Evolutionary conservation across 331 rosid genomes (phyloP).

Genomic region (Ulmus americana): DNA sequence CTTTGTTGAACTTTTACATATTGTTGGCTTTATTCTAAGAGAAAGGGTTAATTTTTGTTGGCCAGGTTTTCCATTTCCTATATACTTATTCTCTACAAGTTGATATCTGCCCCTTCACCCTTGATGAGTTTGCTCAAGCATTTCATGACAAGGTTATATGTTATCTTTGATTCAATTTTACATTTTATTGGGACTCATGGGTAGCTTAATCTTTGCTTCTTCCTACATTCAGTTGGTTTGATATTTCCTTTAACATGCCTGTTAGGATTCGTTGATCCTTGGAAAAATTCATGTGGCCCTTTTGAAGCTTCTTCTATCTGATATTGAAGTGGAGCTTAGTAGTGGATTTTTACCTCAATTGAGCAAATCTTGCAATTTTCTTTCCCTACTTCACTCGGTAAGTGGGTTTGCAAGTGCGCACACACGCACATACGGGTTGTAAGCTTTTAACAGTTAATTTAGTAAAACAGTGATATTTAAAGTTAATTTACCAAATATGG

Average conservation of each 20-base stretch:
- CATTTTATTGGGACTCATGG: slow-evolving; percentile 2
- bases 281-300: slow-evolving; percentile 86
- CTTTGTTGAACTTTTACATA: background rate
- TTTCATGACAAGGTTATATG: slow-evolving; percentile 80
- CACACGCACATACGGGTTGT: background rate
- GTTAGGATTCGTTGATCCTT: slow-evolving; percentile 71
- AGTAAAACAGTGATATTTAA: background rate
- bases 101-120: slow-evolving; percentile 70
- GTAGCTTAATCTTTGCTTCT: background rate
- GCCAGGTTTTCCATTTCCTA: slow-evolving; percentile 86
- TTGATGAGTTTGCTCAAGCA: slow-evolving; percentile 88
- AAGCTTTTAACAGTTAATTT: background rate
- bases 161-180: slow-evolving; percentile 27
- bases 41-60: slow-evolving; percentile 21
- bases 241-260: slow-evolving; percentile 21
- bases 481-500: background rate
- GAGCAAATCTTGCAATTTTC: slow-evolving; percentile 85
- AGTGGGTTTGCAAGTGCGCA: slow-evolving; percentile 26
- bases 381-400: slow-evolving; percentile 85
- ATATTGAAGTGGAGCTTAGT: slow-evolving; percentile 57
- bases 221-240: slow-evolving; percentile 15
- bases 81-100: slow-evolving; percentile 61
- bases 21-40: background rate
- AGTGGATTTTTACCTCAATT: slow-evolving; percentile 46
- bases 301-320: slow-evolving; percentile 66